Base-by-base conservation (phyloP, 495 filamentous ascomycete species). In the Penicillium argentinense region DNA sequence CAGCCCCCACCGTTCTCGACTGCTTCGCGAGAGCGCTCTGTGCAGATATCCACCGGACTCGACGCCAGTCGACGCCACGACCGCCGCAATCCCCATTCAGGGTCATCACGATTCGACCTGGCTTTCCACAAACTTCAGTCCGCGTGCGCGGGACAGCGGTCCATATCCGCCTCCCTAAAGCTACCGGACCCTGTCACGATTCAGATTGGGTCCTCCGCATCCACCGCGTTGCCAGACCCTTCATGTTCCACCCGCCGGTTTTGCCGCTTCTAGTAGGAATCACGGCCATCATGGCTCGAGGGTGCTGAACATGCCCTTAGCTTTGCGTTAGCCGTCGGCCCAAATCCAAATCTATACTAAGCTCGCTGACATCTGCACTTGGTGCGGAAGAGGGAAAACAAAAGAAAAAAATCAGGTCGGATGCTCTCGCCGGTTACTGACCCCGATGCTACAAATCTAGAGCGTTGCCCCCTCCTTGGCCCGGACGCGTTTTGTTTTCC, bases 1-100 rank as follows among this genome's bases (percentile, higher is more conserved):
- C 28, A 22, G 24, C 41, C 47, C 42, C 54, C 54, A 57, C 58
- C 54, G 54, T 61, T 58, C 54, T 61, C 55, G 42, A 47, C 47
- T 55, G 28, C 42, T 47, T 59, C 48, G 22, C 49, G 54, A 18
- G 30, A 27, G 32, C 32, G 23, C 38, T 30, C 39, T 51, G 42
- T 61, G 54, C 54, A 50, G 54, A 57, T 53, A 54, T 26, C 29
- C 42, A 49, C 48, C 29, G 8, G 34, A 42, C 9, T 40, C 23
- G 25, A 57, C 45, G 53, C 53, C 57, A 51, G 38, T 14, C 17
- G 37, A 17, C 23, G 34, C 30, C 39, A 48, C 28, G 27, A 36
- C 37, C 21, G 34, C 25, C 14, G 49, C 29, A 4, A 47, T 3
- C 39, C 19, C 47, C 39, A 42, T 45, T 48, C 38, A 25, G 38